Evolutionary conservation across 345 rosid species (phyloP), one percentile per base, ranked within the genome.

Genomic region (Lenwebbia sp.): DNA sequence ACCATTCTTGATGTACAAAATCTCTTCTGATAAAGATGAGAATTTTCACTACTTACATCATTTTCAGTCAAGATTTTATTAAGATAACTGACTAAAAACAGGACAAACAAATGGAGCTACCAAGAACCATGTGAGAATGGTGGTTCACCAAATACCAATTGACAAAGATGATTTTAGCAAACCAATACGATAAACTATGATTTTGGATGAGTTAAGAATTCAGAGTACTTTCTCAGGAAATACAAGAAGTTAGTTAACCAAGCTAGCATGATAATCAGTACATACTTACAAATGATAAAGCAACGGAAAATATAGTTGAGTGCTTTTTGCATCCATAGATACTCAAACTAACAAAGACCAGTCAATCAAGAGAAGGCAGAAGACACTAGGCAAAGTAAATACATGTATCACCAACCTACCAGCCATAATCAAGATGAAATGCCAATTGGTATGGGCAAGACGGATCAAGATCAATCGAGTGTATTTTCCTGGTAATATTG

Each of bases 401-500:
- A 19, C 58, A 83, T 23, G 33, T n/a, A 83, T 19, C 56, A 50
- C 60, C 26, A 84, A 92, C 98, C 55, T 91, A 96, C 99, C 98
- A 97, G 85, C 99, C 99, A 90, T 94, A 94, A 83, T 94, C 95
- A 62, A 96, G 98, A 91, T 97, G 99, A 90, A 97, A 97, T 44
- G 96, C 98, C 87, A 97, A 84, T 88, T 94, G 99, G 88, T 93
- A 88, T 4, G 97, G 96, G 86, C 95, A 93, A 87, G 93, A 93
- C 78, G 95, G 96, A 90, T 97, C 91, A 83, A 97, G 91, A 91
- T 91, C 89, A 87, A 97, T 92, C 44, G 98, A 92, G 89, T 95
- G 97, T 88, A 95, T 93, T 90, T 96, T 95, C 88, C 91, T 95
- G 76, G 98, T 83, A 65, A 91, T 91, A 70, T 96, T 94, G 85